These are phyloP conservation scores for Paecilomyces dactylethromorphus DNA, from an alignment of 2,329 filamentous ascomycete genomes.

Conservation along the genomic window DNA sequence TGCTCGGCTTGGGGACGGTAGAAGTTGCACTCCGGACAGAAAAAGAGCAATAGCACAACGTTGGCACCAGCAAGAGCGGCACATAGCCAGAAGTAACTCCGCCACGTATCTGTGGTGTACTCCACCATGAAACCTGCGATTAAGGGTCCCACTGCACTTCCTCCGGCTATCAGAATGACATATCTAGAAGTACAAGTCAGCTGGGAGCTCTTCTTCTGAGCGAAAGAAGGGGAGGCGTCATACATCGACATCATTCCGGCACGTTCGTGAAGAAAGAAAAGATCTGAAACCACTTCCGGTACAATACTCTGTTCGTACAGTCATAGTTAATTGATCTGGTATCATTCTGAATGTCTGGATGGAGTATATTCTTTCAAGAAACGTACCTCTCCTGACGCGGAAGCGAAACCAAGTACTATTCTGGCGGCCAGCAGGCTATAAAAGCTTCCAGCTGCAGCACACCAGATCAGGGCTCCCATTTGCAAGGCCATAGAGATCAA, in stretches of 20 bases:
- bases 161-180: background rate
- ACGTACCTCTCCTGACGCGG: background rate
- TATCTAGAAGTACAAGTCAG: background rate
- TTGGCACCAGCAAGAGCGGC: background rate
- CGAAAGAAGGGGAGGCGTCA: background rate
- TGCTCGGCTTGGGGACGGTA: background rate
- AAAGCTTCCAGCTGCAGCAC: background rate
- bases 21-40: background rate
- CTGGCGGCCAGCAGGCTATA: constrained; percentile 1
- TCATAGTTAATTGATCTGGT: background rate
- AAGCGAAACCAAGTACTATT: constrained; percentile 1
- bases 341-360: background rate
- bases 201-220: background rate
- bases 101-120: background rate
- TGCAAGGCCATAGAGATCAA: background rate
- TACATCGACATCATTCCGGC: constrained; percentile 2
- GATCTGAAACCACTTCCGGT: constrained; percentile 1
- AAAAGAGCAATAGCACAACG: background rate
- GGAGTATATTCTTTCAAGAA: background rate
- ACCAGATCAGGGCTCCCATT: background rate
- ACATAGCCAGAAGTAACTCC: background rate
- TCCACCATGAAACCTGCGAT: background rate
- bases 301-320: background rate
- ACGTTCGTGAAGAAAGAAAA: background rate
- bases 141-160: background rate